Evolutionary conservation across 2,329 filamentous ascomycete genomes (phyloP), one percentile per base, ranked within the genome.

Genomic region (Paraphoma sp.): DNA sequence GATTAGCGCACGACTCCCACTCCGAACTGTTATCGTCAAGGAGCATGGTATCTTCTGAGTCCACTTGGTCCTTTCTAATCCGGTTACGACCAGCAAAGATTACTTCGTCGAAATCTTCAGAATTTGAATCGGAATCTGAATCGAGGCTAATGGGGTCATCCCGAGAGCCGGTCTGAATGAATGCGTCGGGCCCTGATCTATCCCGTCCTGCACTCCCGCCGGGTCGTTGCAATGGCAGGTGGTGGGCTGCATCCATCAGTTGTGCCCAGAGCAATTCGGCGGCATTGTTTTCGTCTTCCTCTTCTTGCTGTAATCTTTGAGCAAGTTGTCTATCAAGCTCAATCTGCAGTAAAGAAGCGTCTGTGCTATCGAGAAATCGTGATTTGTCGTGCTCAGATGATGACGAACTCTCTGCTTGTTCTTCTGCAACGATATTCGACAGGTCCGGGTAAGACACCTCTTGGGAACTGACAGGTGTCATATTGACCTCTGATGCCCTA

Each of bases 61-160:
- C 40, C 16, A n/a, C 2, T 11, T 38, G n/a, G n/a, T n/a, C n/a
- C n/a, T n/a, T 6, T 6, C 10, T n/a, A 17, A n/a, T 3, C 3
- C n/a, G 14, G 3, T 10, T 42, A 4, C 40, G 40, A 8, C 40
- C 40, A 16, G 11, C 16, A 10, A 42, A 42, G 40, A 42, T 14
- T 2, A 42, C n/a, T 16, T 14, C n/a, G 3, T 42, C 40, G 8
- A 3, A 16, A 16, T 42, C n/a, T 30, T 59, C 51, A 31, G 44
- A 17, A 12, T 62, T 49, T 3, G 55, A 57, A 16, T 55, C 44
- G 10, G 14, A 14, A 14, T 14, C 43, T 14, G 43, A 30, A 29
- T 30, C 18, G 17, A 63, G 10, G 6, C 49, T 29, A 45, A 64
- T 60, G 3, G 57, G 57, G 46, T 59, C 29, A 2, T 61, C 49